Evolutionary conservation across 768 basidiomycete species (phyloP).

Genomic region (Nevesoporus exiguus): DNA sequence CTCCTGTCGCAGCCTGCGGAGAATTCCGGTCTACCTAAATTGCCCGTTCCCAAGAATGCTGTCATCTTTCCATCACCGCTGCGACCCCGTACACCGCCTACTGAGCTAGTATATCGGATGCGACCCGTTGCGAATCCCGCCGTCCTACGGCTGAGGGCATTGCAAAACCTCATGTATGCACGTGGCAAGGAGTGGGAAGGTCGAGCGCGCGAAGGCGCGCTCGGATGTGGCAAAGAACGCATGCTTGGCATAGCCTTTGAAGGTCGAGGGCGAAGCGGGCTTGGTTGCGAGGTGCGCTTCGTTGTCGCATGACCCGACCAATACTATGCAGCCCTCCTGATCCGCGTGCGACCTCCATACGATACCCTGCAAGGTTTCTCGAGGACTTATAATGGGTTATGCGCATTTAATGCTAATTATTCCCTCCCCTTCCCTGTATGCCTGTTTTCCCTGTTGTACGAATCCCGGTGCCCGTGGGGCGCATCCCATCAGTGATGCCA

Average conservation of each 20-base stretch:
- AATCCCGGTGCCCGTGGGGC: neutral
- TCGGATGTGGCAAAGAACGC: constrained; percentile 56
- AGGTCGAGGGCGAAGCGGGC: constrained; percentile 52
- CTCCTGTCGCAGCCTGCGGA: constrained; percentile 36
- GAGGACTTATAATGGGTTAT: constrained; percentile 30
- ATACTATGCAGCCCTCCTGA: neutral
- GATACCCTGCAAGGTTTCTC: constrained; percentile 10
- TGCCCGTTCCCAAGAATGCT: constrained; percentile 33
- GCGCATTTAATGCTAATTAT: constrained; percentile 34
- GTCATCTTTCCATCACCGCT: constrained; percentile 41
- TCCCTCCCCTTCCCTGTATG: neutral
- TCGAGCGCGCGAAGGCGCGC: constrained; percentile 43
- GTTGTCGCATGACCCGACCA: constrained; percentile 25
- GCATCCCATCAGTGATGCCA: constrained; percentile 7
- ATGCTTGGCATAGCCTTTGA: constrained; percentile 59
- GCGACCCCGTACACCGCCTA: constrained; percentile 36
- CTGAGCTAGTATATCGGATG: constrained; percentile 41
- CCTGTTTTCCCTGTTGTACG: constrained; percentile 2
- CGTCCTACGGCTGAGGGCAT: constrained; percentile 55
- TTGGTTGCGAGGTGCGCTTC: constrained; percentile 41
- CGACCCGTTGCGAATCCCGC: constrained; percentile 61
- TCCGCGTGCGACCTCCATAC: constrained; percentile 2
- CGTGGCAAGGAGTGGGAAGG: constrained; percentile 48
- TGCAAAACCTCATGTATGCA: constrained; percentile 51
- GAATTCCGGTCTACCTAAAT: constrained; percentile 25